A percentile compares a stretch with the other conserved stretches of the same genome.
These are phyloP conservation scores for Trichomonascus vanleenenianus DNA, from an alignment of 805 yeast genomes.

Conservation along the genomic window DNA sequence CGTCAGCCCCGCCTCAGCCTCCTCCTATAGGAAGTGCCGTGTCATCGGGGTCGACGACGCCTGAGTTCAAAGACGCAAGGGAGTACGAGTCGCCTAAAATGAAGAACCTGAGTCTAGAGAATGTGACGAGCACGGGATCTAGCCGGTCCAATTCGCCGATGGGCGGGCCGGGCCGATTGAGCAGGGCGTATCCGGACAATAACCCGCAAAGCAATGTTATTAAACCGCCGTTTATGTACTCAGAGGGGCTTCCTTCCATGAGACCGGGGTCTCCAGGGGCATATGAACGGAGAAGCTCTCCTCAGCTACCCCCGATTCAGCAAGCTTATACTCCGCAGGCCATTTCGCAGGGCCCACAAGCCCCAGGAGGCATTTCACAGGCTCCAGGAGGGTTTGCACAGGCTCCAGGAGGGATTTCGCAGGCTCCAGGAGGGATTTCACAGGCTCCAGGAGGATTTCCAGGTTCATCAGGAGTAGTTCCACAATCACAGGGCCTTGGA, in stretches of 20 bases:
- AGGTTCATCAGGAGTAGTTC: no score
- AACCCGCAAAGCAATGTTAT: neutral
- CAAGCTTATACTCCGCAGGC: neutral
- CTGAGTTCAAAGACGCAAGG: neutral
- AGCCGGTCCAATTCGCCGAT: no score
- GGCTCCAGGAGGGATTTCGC: no score
- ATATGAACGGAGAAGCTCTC: neutral
- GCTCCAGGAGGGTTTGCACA: no score
- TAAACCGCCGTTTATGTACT: neutral
- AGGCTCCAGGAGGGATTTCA: no score
- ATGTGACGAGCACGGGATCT: no score
- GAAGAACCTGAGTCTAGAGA: no score
- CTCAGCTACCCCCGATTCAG: neutral
- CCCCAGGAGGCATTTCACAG: no score
- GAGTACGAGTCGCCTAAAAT: neutral
- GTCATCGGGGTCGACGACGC: conserved; percentile 4
- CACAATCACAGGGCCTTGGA: neutral
- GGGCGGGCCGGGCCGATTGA: no score
- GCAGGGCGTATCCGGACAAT: neutral
- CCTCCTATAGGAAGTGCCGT: neutral
- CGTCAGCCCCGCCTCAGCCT: neutral
- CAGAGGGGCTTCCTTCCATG: neutral
- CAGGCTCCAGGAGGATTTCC: no score
- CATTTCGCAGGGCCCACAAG: no score
- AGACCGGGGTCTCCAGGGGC: neutral